Base-by-base conservation (phyloP, 2,329 filamentous ascomycete genomes). In the Monosporascus cannonballus region DNA sequence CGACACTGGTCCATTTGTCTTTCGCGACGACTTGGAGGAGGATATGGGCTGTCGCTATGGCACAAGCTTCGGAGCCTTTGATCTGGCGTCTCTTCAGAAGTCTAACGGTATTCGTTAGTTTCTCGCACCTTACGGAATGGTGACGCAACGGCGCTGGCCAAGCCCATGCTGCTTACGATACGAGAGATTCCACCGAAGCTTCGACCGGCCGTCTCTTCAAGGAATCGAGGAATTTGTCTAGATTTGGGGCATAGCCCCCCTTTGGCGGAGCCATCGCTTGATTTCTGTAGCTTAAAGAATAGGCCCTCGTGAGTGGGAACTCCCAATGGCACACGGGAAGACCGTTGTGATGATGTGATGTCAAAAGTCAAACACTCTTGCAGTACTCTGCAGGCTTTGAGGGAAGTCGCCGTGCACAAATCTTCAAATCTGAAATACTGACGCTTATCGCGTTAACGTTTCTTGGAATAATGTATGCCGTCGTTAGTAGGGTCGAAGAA, bases 11-110 rank as follows among this genome's bases (percentile, higher is more conserved):
- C 74, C 87, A 92, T 68, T 86, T 89, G 61, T 87, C 88, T 58
- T 85, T 85, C 36, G 89, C 89, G 49, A 99, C 89, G 22, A 96
- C 89, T 56, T 90, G 87, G 49, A 91, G 82, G 44, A 99, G 84
- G 27, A 97, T 84, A 63, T 95, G 88, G 22, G 92, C 89, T 3
- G 93, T 97, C 56, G 92, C 92, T 54, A 94, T 84, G 53, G 94
- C 94, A 72, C 92, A 96, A 69, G 89, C 84, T 69, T 94, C 85
- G 47, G 92, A 90, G 59, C 90, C 90, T 56, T 83, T 84, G 65
- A 99, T 96, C 68, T 97, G 93, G 62, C 92, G 81, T 68, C 92
- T 81, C 72, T 96, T 96, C 59, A 99, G 81, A 20, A 96, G 84
- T 50, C 90, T 94, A 54, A 56, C 37, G 18, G 49, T 54, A 49